A percentile compares a stretch with the other conserved stretches of the same genome.
phyloP scores from a whole-genome alignment of 345 rosid species.

The Ceriops tagal region DNA sequence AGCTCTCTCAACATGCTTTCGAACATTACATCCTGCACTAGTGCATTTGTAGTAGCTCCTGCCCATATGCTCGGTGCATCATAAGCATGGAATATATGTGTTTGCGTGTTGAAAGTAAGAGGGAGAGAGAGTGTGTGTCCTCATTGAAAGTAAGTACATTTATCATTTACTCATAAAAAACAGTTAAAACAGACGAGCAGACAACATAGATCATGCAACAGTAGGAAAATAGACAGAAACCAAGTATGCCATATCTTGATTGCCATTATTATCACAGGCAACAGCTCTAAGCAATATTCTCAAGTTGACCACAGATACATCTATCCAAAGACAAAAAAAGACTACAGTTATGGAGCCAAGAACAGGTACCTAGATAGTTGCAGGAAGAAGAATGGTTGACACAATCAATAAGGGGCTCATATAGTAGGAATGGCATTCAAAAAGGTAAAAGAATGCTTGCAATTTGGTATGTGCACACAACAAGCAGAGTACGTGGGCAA shows the following conservation, averaged over 20 bases:
- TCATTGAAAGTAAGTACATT: neutral
- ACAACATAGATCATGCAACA: too few relatives aligned
- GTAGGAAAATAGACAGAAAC: too few relatives aligned
- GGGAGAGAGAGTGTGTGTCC: neutral
- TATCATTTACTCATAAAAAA: too few relatives aligned
- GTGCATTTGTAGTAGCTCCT: slow-evolving; percentile 97
- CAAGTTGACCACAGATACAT: neutral
- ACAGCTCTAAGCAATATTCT: neutral
- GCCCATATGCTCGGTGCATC: slow-evolving; percentile 17
- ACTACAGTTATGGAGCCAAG: too few relatives aligned
- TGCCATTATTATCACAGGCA: neutral
- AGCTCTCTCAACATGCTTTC: slow-evolving; percentile 95
- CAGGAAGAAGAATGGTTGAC: neutral
- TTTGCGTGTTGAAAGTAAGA: too few relatives aligned
- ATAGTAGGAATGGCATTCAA: too few relatives aligned
- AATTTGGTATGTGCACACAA: too few relatives aligned
- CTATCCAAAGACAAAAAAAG: neutral
- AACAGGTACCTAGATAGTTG: neutral
- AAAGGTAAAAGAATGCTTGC: too few relatives aligned
- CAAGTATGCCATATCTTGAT: neutral
- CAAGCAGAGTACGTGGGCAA: too few relatives aligned
- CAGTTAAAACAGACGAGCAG: too few relatives aligned
- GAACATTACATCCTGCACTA: slow-evolving; percentile 80
- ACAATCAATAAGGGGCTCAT: too few relatives aligned
- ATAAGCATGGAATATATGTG: slow-evolving; percentile 2